Base-by-base conservation (phyloP, 2,329 filamentous ascomycete genomes). In the Exutisphaerella laricina region DNA sequence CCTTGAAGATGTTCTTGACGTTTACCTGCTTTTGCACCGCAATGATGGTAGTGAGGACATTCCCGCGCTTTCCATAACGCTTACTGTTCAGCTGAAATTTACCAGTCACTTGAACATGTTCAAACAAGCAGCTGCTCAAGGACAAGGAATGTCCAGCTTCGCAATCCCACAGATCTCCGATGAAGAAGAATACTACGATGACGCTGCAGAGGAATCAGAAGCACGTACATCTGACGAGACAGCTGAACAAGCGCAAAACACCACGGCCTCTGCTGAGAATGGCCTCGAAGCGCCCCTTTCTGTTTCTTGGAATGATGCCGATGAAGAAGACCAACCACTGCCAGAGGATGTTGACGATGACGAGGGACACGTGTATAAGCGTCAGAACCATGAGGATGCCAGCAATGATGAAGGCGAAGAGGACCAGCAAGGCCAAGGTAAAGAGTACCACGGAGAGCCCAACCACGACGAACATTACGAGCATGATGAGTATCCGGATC, bases 11-110 rank as follows among this genome's bases (percentile, higher is more conserved):
- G 66, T 85, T 32, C 62, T 84, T 45, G 70, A 77, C 39, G 59
- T 82, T 33, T 82, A 81, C 55, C 62, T 80, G 45, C 67, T 70
- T 12, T 65, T 85, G 33, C 71, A 75, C 50, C 69, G 69, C 22
- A 80, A 84, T 55, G 80, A 83, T 57, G 76, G 71, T 17, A 60
- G 69, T 16, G 61, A 70, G 16, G 70, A 73, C 2, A 70, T 75
- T 22, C 73, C 78, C 12, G 67, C 83, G n/a, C 77, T 79, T 53
- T 55, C 51, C 22, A 65, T 84, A 42, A 70, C 69, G 7, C 66
- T 85, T 38, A 68, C 66, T 39, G 72, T 71, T 14, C 77, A 74
- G 55, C 64, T 72, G 29, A 74, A 72, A 35, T 74, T 82, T 55
- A 63, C 67, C 3, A 69, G 70, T 31, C 71, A 76, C 43, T 61